These are phyloP conservation scores for Hygrophila difformis DNA, from an alignment of 257 asterid genomes.

Conservation along the genomic window DNA sequence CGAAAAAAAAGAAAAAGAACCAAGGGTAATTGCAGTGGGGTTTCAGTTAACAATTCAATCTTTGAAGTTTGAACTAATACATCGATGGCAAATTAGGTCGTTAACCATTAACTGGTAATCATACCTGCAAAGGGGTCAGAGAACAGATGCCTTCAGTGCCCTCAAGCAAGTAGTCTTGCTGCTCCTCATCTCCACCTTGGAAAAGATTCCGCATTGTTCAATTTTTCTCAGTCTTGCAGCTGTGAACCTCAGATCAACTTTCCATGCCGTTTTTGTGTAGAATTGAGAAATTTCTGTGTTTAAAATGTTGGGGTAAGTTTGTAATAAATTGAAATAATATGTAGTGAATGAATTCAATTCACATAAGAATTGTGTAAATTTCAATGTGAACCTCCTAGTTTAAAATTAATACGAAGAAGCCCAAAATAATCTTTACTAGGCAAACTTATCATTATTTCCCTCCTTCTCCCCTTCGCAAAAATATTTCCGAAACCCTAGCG, in stretches of 20 bases:
- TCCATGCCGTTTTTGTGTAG: slow-evolving; percentile 6
- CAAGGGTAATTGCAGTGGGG: slow-evolving; percentile 10
- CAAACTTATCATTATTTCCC: neutral
- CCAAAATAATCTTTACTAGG: no score
- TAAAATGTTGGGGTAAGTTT: neutral
- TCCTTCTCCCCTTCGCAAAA: neutral
- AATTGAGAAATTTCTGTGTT: slow-evolving; percentile 8
- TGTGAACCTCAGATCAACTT: slow-evolving; percentile 14
- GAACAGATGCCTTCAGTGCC: slow-evolving; percentile 65
- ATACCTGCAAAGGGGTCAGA: slow-evolving; percentile 75
- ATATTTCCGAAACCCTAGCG: neutral
- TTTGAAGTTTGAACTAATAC: slow-evolving; percentile 9
- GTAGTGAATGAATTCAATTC: neutral
- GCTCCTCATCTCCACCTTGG: slow-evolving; percentile 47
- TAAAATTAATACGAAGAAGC: no score
- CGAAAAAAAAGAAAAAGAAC: neutral
- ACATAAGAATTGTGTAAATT: neutral
- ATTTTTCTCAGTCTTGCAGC: slow-evolving; percentile 9
- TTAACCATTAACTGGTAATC: neutral
- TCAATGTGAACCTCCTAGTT: no score
- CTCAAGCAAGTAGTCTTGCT: slow-evolving; percentile 54
- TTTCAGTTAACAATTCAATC: slow-evolving; percentile 9
- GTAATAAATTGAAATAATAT: no score
- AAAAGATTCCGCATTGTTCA: slow-evolving; percentile 52
- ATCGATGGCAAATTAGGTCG: neutral